A percentile compares a stretch with the other conserved stretches of the same genome.
These are phyloP conservation scores for Fusarium dlaminii DNA, from an alignment of 2,329 filamentous ascomycete genomes.

Conservation along the genomic window DNA sequence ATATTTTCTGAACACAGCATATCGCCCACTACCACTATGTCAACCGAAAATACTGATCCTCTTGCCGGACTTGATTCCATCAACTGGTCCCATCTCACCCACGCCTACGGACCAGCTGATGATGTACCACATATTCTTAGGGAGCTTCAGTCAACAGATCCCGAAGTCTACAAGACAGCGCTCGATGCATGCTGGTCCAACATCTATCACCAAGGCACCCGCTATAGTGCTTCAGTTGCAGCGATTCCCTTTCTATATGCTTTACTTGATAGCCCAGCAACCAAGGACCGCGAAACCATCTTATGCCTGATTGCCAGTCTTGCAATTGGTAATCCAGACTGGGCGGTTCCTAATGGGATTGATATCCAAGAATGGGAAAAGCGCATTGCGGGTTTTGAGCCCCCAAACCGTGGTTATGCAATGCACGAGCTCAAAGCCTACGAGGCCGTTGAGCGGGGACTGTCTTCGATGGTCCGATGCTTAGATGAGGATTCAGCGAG, in stretches of 20 bases:
- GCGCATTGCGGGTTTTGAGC: accelerated
- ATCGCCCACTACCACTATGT: accelerated
- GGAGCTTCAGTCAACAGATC: not conserved
- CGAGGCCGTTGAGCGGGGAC: not conserved
- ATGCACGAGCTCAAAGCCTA: not conserved
- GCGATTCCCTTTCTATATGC: not conserved
- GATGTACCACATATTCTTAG: not conserved
- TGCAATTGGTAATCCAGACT: not conserved
- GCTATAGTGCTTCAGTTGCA: not conserved
- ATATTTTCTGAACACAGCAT: accelerated
- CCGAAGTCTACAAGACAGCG: not conserved
- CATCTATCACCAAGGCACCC: not conserved
- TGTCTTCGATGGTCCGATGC: not conserved
- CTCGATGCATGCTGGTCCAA: not conserved
- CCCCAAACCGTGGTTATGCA: accelerated
- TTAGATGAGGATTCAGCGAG: accelerated
- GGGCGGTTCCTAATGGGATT: not conserved
- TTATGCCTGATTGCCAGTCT: not conserved
- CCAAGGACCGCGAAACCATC: not conserved
- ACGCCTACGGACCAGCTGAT: not conserved
- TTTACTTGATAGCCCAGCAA: not conserved
- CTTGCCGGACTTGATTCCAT: not conserved
- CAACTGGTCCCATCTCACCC: not conserved
- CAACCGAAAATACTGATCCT: accelerated
- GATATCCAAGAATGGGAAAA: not conserved